phyloP scores from a whole-genome alignment of 305 asterid genomes.

The Petunia hybrid region DNA sequence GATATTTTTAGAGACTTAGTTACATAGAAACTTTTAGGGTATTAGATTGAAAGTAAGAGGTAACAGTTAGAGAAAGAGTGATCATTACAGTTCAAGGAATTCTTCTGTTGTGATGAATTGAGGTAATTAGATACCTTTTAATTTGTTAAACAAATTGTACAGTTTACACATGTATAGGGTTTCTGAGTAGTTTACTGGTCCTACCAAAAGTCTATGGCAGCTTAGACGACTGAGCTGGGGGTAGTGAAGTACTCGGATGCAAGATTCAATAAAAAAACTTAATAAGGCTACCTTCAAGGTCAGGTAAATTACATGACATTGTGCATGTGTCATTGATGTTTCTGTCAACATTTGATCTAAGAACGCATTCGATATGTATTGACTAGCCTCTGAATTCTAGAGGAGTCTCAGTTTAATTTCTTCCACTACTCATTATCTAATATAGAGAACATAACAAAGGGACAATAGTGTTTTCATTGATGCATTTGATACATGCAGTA shows the following conservation, averaged over 20 bases:
- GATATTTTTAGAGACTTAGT: conserved; percentile 1
- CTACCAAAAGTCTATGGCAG: conserved; percentile 4
- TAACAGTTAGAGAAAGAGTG: conserved; percentile 9
- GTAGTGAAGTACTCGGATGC: conserved; percentile 10
- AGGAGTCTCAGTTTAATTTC: conserved; percentile 4
- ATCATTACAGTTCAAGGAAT: background rate
- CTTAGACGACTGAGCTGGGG: background rate
- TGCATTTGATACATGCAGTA: conserved; percentile 25
- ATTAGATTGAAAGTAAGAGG: background rate
- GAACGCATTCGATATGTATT: background rate
- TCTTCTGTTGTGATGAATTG: background rate
- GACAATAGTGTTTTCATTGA: background rate
- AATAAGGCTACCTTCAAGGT: background rate
- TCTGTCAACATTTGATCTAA: conserved; percentile 18
- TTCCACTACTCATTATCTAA: background rate
- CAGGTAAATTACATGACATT: background rate
- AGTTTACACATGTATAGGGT: conserved; percentile 7
- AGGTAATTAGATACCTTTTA: conserved; percentile 2
- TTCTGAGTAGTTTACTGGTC: conserved; percentile 21
- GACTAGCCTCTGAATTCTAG: conserved; percentile 19
- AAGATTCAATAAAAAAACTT: background rate
- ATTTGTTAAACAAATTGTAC: background rate
- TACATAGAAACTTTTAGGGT: background rate
- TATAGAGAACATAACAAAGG: conserved; percentile 7
- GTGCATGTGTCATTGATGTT: conserved; percentile 14